A percentile compares a stretch with the other conserved stretches of the same genome.
These are phyloP conservation scores for Corylus avellana DNA, from an alignment of 306 rosid genomes.

Conservation along the genomic window DNA sequence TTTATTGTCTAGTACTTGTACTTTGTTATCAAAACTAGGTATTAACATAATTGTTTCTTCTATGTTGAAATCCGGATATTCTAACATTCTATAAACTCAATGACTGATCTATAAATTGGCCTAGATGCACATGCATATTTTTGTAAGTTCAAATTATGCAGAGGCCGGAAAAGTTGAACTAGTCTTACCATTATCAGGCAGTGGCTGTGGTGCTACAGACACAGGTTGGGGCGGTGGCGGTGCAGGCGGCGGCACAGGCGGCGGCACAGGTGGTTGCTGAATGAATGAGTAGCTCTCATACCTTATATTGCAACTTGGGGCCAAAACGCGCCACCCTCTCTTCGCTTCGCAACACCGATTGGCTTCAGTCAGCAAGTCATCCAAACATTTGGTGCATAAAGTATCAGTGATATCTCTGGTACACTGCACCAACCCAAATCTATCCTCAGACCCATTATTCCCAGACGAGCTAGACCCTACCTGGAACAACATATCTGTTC, in stretches of 20 bases:
- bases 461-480: too few species aligned
- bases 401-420: constrained; percentile 30
- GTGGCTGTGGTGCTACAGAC: too few species aligned
- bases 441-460: accelerated
- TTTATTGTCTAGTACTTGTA: too few species aligned
- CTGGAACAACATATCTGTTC: background rate
- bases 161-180: background rate
- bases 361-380: constrained; percentile 3
- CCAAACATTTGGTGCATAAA: constrained; percentile 35
- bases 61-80: too few species aligned
- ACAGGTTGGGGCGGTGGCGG: too few species aligned
- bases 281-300: constrained; percentile 38
- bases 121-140: too few species aligned
- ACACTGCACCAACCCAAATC: constrained; percentile 46
- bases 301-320: constrained; percentile 43
- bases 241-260: too few species aligned
- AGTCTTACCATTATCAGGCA: background rate
- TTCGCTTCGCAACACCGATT: background rate
- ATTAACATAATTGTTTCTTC: too few species aligned
- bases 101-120: too few species aligned
- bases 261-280: background rate
- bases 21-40: too few species aligned
- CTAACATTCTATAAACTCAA: too few species aligned
- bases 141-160: background rate
- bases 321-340: constrained; percentile 41